phyloP scores from a whole-genome alignment of 192 early-diverging fungal genomes.

The Entomortierella beljakovae region DNA sequence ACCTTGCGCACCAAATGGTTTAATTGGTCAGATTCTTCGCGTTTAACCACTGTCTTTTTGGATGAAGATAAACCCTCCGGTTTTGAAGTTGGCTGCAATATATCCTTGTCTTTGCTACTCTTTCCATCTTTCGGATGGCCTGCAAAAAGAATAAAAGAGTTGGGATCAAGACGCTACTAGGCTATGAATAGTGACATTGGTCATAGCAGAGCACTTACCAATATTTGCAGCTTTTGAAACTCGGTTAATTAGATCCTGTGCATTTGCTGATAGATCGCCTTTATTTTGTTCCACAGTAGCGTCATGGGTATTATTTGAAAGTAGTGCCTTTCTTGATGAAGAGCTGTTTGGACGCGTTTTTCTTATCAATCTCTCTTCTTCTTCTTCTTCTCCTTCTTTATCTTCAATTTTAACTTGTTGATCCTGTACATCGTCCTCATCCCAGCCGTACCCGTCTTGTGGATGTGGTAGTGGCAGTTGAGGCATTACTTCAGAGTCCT shows the following conservation, averaged over 20 bases:
- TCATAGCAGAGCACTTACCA: constrained; percentile 2
- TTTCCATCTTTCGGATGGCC: neutral
- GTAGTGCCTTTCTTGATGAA: neutral
- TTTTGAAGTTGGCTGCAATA: neutral
- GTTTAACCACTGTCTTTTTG: constrained; percentile 14
- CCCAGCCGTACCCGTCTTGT: constrained; percentile 51
- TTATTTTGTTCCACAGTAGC: neutral
- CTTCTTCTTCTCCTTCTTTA: constrained; percentile 9
- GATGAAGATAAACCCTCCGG: neutral
- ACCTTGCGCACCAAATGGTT: neutral
- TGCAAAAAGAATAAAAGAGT: neutral
- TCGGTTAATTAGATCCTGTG: constrained; percentile 18
- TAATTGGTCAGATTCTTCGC: constrained; percentile 23
- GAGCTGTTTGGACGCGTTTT: too few species aligned
- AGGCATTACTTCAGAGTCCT: neutral
- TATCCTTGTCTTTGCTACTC: neutral
- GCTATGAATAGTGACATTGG: too few species aligned
- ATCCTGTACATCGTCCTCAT: neutral
- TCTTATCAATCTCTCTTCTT: neutral
- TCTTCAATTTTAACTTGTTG: neutral
- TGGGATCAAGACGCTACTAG: neutral
- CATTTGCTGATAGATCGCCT: neutral
- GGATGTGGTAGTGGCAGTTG: constrained; percentile 20
- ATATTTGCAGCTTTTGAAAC: constrained; percentile 19
- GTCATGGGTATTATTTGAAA: neutral